Conservation (phyloP, 2,329 filamentous ascomycete genomes). For the Emmonsiellopsis sp. region DNA sequence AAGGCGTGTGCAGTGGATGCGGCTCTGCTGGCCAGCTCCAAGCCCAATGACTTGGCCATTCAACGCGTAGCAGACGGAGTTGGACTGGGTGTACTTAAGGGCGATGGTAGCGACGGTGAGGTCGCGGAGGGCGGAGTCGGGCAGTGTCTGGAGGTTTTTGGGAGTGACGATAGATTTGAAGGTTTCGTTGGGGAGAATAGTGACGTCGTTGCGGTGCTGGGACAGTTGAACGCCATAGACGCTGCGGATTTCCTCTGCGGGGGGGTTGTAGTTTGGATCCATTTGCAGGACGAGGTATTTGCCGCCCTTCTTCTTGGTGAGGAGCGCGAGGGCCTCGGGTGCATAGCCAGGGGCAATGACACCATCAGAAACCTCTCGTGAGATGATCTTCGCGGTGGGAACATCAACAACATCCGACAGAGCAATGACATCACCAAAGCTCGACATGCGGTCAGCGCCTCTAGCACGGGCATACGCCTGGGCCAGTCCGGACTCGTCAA, state of each 20-base stretch:
- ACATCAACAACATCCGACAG: slow-evolving; percentile 85
- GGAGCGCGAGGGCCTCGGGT: slow-evolving; percentile 74
- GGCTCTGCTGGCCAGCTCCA: slow-evolving; percentile 91
- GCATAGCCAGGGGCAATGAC: slow-evolving; percentile 86
- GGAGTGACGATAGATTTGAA: slow-evolving; percentile 82
- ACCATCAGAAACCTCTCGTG: slow-evolving; percentile 93
- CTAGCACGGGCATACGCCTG: slow-evolving; percentile 93
- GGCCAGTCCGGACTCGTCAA: slow-evolving; percentile 76
- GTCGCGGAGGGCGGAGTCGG: slow-evolving; percentile 76
- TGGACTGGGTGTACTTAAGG: slow-evolving; percentile 97
- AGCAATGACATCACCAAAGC: slow-evolving; percentile 93
- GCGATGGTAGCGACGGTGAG: slow-evolving; percentile 93
- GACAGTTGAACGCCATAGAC: slow-evolving; percentile 83
- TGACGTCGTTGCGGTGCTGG: slow-evolving; percentile 87
- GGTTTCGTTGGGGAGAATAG: slow-evolving; percentile 68
- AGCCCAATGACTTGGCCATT: slow-evolving; percentile 91
- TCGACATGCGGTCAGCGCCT: slow-evolving; percentile 96
- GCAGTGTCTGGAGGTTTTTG: slow-evolving; percentile 62
- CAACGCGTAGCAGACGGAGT: slow-evolving; percentile 94
- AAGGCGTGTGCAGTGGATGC: slow-evolving; percentile 95
- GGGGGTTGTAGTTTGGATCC: slow-evolving; percentile 76
- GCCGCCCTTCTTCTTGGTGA: slow-evolving; percentile 96
- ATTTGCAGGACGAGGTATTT: slow-evolving; percentile 96
- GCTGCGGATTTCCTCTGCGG: slow-evolving; percentile 64
- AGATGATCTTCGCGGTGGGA: slow-evolving; percentile 93